Conservation (phyloP, 2,329 filamentous ascomycete species). For the Plenodomus tracheiphilus region DNA sequence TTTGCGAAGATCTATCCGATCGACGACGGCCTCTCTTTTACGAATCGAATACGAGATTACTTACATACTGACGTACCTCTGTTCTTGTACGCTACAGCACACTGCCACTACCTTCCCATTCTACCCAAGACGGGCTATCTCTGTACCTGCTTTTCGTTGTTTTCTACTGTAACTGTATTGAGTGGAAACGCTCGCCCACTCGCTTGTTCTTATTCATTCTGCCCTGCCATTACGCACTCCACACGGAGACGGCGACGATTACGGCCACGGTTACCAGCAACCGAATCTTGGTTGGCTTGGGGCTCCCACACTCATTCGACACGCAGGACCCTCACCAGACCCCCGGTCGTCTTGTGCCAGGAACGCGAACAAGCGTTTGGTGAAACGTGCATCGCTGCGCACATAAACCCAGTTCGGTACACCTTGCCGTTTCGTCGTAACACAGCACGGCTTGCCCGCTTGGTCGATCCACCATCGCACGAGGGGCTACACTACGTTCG, state of each 20-base stretch:
- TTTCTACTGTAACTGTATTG: background rate
- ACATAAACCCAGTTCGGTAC: background rate
- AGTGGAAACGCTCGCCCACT: background rate
- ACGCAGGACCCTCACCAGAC: constrained; percentile 9
- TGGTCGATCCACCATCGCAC: background rate
- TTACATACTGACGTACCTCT: background rate
- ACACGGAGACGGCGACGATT: too few species aligned
- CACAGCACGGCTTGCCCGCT: background rate
- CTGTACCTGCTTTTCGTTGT: background rate
- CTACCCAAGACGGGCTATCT: background rate
- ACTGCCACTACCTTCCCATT: background rate
- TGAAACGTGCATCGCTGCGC: constrained; percentile 38
- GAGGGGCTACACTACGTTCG: background rate
- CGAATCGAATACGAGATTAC: too few species aligned
- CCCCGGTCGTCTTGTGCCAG: constrained; percentile 5
- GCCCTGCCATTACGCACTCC: background rate
- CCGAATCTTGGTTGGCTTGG: background rate
- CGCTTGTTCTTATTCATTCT: background rate
- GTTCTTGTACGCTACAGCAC: background rate
- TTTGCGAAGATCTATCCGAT: too few species aligned
- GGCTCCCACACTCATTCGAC: constrained; percentile 9
- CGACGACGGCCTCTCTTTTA: too few species aligned
- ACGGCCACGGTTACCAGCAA: too few species aligned
- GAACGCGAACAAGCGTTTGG: constrained; percentile 29
- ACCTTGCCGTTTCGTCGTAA: background rate